These are phyloP conservation scores for Hamamelis virginiana DNA, from an alignment of 164 flowering plant species.

Conservation along the genomic window DNA sequence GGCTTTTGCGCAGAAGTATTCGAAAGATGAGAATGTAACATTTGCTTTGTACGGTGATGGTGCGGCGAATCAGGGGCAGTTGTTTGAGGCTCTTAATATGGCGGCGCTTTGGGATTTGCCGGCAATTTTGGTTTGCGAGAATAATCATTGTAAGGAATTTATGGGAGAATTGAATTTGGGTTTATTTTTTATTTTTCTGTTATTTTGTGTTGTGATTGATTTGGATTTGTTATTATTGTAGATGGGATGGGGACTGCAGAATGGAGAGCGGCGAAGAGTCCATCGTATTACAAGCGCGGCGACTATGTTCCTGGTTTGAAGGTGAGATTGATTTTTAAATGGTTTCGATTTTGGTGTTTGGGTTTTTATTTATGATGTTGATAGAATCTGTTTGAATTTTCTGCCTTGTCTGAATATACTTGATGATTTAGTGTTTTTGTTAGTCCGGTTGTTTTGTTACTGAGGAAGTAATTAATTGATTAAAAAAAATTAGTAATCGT, in stretches of 20 bases:
- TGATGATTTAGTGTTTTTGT: no score
- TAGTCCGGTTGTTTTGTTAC: no score
- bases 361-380: background rate
- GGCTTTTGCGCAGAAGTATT: conserved; percentile 87
- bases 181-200: background rate
- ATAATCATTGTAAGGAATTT: conserved; percentile 78
- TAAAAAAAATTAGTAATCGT: no score
- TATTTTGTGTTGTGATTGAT: conserved; percentile 2
- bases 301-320: conserved; percentile 98
- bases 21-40: conserved; percentile 68
- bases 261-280: conserved; percentile 98
- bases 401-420: background rate
- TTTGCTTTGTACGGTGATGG: conserved; percentile 94
- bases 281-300: conserved; percentile 93
- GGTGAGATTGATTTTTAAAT: conserved; percentile 37
- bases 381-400: background rate
- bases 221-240: conserved; percentile 24
- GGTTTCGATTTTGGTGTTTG: background rate
- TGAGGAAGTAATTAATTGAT: no score
- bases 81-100: conserved; percentile 94
- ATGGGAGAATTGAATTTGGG: background rate
- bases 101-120: conserved; percentile 95
- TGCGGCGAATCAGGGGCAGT: conserved; percentile 97
- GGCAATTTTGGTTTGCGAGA: conserved; percentile 94
- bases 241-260: conserved; percentile 99